These are phyloP conservation scores for Pythium catenulatum DNA, from an alignment of 352 stramenopile genomes.

Conservation along the genomic window DNA sequence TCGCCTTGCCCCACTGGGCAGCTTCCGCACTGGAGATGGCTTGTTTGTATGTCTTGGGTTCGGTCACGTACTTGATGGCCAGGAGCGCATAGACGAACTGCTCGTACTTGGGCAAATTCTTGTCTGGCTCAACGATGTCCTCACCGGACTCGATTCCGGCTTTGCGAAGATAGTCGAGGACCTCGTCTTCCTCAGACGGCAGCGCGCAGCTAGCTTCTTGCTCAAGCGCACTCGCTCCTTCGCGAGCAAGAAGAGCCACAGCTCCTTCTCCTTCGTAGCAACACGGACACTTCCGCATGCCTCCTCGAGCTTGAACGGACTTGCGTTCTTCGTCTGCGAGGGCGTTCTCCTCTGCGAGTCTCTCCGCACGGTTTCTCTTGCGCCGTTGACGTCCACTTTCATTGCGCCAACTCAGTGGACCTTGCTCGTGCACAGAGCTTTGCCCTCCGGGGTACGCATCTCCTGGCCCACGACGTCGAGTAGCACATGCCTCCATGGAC, in stretches of 20 bases:
- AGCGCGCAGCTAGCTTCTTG: neutral
- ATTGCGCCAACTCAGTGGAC: neutral
- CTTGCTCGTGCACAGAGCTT: neutral
- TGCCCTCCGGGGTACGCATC: neutral
- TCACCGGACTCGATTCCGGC: neutral
- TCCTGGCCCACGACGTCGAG: neutral
- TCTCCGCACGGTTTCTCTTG: neutral
- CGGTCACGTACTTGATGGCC: neutral
- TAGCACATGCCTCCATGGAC: neutral
- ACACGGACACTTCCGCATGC: neutral
- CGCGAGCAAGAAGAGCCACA: neutral
- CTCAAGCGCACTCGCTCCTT: neutral
- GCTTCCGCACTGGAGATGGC: neutral
- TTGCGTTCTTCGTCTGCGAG: neutral
- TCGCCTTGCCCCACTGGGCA: neutral
- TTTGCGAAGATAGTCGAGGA: neutral
- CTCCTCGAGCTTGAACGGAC: too few relatives aligned
- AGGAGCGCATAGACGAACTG: constrained; percentile 1
- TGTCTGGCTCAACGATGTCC: neutral
- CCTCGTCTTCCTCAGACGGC: neutral
- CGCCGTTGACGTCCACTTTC: neutral
- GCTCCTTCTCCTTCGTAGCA: neutral
- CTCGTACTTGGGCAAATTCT: neutral
- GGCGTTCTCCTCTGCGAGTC: neutral
- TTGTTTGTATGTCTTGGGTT: neutral